Conservation (phyloP, 2,329 filamentous ascomycete genomes). For the Clarireedia monteithiana region DNA sequence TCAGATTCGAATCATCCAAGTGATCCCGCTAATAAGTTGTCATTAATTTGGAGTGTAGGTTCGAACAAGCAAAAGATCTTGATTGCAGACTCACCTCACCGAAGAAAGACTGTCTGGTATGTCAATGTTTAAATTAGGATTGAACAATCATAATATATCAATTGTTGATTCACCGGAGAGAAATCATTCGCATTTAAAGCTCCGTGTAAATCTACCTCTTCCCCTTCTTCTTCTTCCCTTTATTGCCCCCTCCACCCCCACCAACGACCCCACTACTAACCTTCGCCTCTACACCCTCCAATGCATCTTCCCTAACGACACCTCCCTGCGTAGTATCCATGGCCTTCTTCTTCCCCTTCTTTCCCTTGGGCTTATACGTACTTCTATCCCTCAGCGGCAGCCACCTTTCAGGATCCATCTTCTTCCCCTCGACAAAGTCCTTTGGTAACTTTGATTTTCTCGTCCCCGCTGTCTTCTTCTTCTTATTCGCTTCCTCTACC, state of each 20-base stretch:
- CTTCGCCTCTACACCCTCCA: constrained; percentile 54
- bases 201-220: constrained; percentile 30
- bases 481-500: constrained; percentile 40
- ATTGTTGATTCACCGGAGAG: no score
- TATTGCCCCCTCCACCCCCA: constrained; percentile 18
- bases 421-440: constrained; percentile 68
- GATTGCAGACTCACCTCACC: no score
- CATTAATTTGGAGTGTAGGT: no score
- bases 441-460: constrained; percentile 59
- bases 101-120: no score
- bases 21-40: no score
- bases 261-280: constrained; percentile 59
- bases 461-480: constrained; percentile 25
- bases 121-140: no score
- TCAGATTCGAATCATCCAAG: no score
- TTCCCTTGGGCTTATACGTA: constrained; percentile 82
- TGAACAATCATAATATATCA: no score
- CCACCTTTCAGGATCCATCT: constrained; percentile 87
- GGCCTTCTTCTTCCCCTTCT: constrained; percentile 81
- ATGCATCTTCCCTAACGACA: constrained; percentile 65
- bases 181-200: no score
- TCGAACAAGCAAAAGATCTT: no score
- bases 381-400: constrained; percentile 83
- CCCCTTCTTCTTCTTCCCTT: constrained; percentile 34
- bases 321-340: constrained; percentile 80